A percentile compares a stretch with the other conserved stretches of the same genome.
phyloP scores from a whole-genome alignment of 768 basidiomycete genomes.

The Naganishia vishniacii region DNA sequence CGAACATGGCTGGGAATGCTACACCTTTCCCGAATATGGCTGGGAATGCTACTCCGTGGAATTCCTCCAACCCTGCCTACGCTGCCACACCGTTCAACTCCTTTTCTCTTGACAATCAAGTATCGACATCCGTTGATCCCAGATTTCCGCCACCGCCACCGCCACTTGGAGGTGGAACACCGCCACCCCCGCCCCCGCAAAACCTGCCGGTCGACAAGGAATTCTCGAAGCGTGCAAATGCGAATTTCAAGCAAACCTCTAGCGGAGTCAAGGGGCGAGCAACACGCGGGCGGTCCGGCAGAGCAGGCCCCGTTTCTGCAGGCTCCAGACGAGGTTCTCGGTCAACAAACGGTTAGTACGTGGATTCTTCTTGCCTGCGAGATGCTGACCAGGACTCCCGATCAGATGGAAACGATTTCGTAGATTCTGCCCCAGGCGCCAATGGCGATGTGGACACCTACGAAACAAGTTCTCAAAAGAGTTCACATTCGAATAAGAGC shows the following conservation, averaged over 20 bases:
- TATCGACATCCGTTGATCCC: not conserved
- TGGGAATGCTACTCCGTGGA: slow-evolving; percentile 11
- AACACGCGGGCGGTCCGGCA: not conserved
- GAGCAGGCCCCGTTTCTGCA: not conserved
- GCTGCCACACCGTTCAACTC: slow-evolving; percentile 7
- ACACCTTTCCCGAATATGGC: not conserved
- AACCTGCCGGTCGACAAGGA: not conserved
- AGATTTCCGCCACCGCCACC: not conserved
- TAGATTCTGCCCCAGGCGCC: not conserved
- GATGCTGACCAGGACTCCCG: not conserved
- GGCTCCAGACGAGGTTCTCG: slow-evolving; percentile 1
- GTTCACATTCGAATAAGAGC: slow-evolving; percentile 12
- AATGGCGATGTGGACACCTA: not conserved
- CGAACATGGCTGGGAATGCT: slow-evolving; percentile 1
- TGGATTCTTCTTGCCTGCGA: no score
- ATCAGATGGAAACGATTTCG: not conserved
- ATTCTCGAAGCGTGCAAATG: slow-evolving; percentile 12
- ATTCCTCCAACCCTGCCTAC: not conserved
- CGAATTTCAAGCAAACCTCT: not conserved
- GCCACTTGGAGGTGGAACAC: not conserved
- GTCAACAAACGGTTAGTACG: slow-evolving; percentile 13
- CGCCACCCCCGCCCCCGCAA: not conserved
- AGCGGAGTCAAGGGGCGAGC: not conserved
- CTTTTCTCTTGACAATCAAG: slow-evolving; percentile 2
- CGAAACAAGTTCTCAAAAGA: slow-evolving; percentile 6